Evolutionary conservation across 306 rosid genomes (phyloP).

Genomic region (Gillenia trifoliata): DNA sequence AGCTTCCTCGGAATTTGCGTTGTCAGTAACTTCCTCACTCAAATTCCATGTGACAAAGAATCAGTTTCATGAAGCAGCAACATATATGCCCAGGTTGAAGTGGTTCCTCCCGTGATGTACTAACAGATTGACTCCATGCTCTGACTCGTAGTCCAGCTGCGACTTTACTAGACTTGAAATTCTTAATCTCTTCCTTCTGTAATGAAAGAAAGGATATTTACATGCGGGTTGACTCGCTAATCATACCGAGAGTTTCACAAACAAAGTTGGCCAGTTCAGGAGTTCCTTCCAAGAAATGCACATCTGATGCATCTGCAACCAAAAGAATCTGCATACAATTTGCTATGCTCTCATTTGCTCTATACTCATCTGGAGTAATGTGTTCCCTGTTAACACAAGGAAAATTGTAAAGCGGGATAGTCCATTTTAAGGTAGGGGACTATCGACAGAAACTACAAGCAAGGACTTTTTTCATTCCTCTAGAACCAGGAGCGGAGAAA

Average conservation of each 20-base stretch:
- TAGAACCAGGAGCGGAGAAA: constrained; percentile 93
- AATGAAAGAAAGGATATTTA: constrained; percentile 40
- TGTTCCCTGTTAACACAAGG: too few relatives aligned
- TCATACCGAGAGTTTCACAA: constrained; percentile 47
- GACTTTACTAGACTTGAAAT: constrained; percentile 52
- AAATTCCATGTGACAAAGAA: constrained; percentile 59
- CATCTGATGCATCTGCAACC: constrained; percentile 50
- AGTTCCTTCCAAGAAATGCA: constrained; percentile 58
- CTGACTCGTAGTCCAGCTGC: constrained; percentile 28
- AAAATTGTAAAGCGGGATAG: constrained; percentile 23
- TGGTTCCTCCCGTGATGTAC: constrained; percentile 26
- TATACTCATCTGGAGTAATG: constrained; percentile 31
- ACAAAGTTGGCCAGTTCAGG: constrained; percentile 65
- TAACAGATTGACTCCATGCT: constrained; percentile 32
- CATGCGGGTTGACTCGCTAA: constrained; percentile 58
- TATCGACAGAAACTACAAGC: constrained; percentile 66
- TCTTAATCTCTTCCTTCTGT: constrained; percentile 61
- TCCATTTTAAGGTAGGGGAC: constrained; percentile 53
- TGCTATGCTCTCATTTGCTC: constrained; percentile 47
- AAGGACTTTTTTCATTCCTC: constrained; percentile 63
- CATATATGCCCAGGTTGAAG: constrained; percentile 47
- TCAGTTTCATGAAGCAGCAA: constrained; percentile 81
- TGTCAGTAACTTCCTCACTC: constrained; percentile 27
- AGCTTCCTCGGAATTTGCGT: constrained; percentile 25
- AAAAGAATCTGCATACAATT: constrained; percentile 35